Evolutionary conservation across 495 filamentous ascomycete genomes (phyloP).

Genomic region (Cudoniella acicularis): DNA sequence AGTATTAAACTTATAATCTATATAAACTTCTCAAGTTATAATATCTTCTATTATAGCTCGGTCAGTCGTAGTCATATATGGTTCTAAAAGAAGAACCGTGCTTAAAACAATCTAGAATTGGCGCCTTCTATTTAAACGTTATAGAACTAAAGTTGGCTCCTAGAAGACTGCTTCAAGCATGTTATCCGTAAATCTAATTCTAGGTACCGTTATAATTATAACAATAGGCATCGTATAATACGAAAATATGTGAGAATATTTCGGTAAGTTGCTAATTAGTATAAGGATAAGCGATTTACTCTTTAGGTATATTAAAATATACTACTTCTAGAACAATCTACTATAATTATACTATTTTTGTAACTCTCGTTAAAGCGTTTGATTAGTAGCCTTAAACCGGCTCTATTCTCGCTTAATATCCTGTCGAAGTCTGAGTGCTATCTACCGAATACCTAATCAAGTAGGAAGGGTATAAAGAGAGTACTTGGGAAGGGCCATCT

Average conservation of each 20-base stretch:
- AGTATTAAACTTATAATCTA: too few relatives aligned
- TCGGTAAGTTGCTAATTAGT: neutral
- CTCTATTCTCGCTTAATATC: neutral
- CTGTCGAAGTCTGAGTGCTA: neutral
- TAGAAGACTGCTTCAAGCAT: neutral
- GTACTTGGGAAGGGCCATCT: neutral
- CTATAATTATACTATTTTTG: constrained; percentile 1
- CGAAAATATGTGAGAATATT: constrained; percentile 2
- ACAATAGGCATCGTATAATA: neutral
- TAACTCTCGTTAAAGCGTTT: constrained; percentile 2
- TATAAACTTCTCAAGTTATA: too few relatives aligned
- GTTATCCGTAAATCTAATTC: neutral
- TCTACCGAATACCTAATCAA: neutral
- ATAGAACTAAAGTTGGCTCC: too few relatives aligned
- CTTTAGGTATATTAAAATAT: too few relatives aligned
- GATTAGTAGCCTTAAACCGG: neutral
- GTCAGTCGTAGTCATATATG: too few relatives aligned
- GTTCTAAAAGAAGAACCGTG: too few relatives aligned
- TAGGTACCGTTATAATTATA: neutral
- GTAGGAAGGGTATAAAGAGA: neutral
- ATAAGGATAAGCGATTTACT: too few relatives aligned
- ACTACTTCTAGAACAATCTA: neutral
- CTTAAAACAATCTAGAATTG: too few relatives aligned
- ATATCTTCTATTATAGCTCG: too few relatives aligned
- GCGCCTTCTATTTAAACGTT: too few relatives aligned